phyloP scores from a whole-genome alignment of 75 land plant species.

The Pinus tabuliformis region DNA sequence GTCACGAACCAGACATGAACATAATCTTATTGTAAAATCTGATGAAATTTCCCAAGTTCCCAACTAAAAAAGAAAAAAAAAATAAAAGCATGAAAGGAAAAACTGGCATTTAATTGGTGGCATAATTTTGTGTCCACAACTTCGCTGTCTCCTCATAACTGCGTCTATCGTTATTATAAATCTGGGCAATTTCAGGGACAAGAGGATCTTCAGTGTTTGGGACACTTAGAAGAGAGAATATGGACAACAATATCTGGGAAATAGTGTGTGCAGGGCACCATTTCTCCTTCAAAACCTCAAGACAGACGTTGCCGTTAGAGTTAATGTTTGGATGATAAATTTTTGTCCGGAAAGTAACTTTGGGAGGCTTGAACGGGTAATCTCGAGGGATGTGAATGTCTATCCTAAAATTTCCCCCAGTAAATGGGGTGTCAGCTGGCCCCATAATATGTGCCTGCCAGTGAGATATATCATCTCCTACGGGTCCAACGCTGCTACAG shows the following conservation, averaged over 20 bases:
- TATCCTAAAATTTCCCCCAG: constrained; percentile 14
- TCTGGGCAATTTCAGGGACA: constrained; percentile 34
- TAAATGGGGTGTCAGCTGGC: constrained; percentile 16
- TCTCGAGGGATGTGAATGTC: constrained; percentile 14
- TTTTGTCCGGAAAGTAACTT: not conserved
- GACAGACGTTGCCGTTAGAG: constrained; percentile 45
- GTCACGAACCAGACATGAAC: too few species aligned
- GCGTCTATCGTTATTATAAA: constrained; percentile 29
- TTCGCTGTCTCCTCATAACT: constrained; percentile 33
- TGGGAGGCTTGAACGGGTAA: constrained; percentile 20
- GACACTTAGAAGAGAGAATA: constrained; percentile 27
- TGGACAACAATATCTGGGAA: constrained; percentile 33
- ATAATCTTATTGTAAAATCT: too few species aligned
- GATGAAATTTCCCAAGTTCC: too few species aligned
- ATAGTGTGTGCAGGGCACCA: constrained; percentile 57
- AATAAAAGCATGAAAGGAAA: too few species aligned
- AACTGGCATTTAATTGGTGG: not conserved
- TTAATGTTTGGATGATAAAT: constrained; percentile 51
- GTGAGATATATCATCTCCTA: constrained; percentile 12
- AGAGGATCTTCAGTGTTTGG: constrained; percentile 41
- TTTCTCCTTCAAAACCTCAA: constrained; percentile 52
- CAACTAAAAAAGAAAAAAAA: too few species aligned
- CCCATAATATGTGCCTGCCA: constrained; percentile 25
- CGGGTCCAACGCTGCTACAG: constrained; percentile 17
- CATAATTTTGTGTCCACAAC: constrained; percentile 39